Base-by-base conservation (phyloP, 2,329 filamentous ascomycete species). In the Diaporthe longicolla region DNA sequence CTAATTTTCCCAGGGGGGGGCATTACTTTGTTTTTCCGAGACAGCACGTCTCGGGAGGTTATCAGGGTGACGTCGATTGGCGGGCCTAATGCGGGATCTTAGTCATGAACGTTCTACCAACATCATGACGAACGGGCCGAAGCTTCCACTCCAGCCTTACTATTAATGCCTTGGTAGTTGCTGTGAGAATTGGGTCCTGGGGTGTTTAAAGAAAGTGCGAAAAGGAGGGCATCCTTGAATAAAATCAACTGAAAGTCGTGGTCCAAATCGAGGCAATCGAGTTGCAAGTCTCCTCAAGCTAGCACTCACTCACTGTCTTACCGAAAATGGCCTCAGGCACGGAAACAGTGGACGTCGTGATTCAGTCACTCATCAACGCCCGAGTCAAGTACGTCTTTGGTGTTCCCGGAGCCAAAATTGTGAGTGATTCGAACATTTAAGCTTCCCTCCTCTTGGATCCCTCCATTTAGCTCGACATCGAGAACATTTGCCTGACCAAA, bases 341-440 rank as follows among this genome's bases (percentile, higher is more conserved):
- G 26, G 79, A 81, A 69, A 81, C 79, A 3, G 78, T 79, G 40
- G 75, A 81, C 71, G 73, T 81, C 65, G 78, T 80, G 37, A 78
- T 80, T 65, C 78, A 80, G 74, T 80, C 79, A 6, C 79, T 81
- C 17, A 52, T 78, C 37, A 78, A 78, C 6, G 85, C 86, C 11
- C 85, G 85, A 6, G 85, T 87, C 43, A 82, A 82, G 61, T 79
- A 84, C 37, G 84, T 87, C 68, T 87, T 87, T 72, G 86, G 86
- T 13, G 85, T 87, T 11, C 85, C 85, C 1, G 84, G 84, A n/a
- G 84, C 84, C 50, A 86, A 86, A 76, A 83, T 87, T 71, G 63
- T 66, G 63, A 66, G 63, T 52, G 1, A 8, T 10, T n/a, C 15
- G 21, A 24, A 21, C 15, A 7, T n/a, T 10, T 1, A 26, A 29